These are phyloP conservation scores for Hevea brasiliensis DNA, from an alignment of 345 rosid genomes.

Conservation along the genomic window DNA sequence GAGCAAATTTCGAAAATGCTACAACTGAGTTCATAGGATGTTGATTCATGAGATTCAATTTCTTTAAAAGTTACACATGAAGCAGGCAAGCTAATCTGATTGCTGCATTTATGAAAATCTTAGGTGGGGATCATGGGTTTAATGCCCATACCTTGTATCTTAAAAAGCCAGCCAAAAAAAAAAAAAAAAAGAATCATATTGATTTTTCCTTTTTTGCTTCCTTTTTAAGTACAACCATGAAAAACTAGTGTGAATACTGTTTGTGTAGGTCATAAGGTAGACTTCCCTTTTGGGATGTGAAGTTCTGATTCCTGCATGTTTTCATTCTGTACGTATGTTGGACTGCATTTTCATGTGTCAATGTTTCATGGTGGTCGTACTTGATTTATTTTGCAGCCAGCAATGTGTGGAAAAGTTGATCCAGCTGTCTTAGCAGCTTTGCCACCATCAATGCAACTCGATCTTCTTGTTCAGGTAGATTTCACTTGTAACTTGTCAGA, in stretches of 20 bases:
- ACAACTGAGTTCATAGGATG: neutral
- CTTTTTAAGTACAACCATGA: neutral
- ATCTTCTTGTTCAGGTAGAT: constrained; percentile 81
- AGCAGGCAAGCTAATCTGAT: neutral
- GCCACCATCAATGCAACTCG: constrained; percentile 91
- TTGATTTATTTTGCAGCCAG: constrained; percentile 45
- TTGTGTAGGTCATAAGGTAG: neutral
- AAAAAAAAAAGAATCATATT: no score
- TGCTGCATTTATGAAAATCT: neutral
- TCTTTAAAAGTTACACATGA: neutral
- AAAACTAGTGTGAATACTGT: neutral
- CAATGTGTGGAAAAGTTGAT: constrained; percentile 64
- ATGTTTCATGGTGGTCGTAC: neutral
- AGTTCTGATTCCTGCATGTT: neutral
- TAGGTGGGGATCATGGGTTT: neutral
- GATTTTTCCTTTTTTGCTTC: neutral
- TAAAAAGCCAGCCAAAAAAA: neutral
- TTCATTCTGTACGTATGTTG: neutral
- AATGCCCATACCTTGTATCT: neutral
- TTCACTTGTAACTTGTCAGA: constrained; percentile 1
- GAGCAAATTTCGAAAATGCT: neutral
- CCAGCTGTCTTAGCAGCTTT: constrained; percentile 81
- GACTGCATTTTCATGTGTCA: neutral
- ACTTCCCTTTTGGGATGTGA: neutral
- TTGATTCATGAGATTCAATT: neutral